A percentile compares a stretch with the other conserved stretches of the same genome.
These are phyloP conservation scores for Cicer pinnatifidum DNA, from an alignment of 306 rosid genomes.

Conservation along the genomic window DNA sequence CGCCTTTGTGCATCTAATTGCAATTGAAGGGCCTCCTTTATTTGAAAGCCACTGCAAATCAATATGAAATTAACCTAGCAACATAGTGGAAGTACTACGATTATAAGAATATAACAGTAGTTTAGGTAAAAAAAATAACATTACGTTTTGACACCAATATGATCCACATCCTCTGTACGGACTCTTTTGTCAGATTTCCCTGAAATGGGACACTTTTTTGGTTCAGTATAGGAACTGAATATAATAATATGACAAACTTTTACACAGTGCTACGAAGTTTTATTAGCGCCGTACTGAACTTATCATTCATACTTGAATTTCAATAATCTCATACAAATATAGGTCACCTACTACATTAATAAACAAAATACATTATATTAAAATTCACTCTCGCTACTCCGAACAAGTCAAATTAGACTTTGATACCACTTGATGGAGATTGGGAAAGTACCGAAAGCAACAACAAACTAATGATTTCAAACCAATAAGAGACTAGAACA, in stretches of 20 bases:
- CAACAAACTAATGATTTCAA: too few relatives aligned
- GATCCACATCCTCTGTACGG: conserved; percentile 49
- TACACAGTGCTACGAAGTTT: rapidly evolving
- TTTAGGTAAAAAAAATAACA: conserved; percentile 8
- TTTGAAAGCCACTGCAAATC: conserved; percentile 71
- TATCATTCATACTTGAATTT: too few relatives aligned
- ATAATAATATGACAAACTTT: background rate
- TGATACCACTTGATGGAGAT: too few relatives aligned
- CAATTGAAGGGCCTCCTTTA: conserved; percentile 81
- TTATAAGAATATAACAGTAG: conserved; percentile 11
- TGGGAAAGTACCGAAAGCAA: too few relatives aligned
- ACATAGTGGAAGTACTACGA: background rate
- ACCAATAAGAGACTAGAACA: too few relatives aligned
- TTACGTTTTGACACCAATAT: conserved; percentile 72
- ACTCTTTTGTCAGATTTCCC: conserved; percentile 70
- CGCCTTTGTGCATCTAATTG: conserved; percentile 87
- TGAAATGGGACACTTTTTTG: conserved; percentile 51
- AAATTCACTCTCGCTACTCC: too few relatives aligned
- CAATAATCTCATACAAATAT: too few relatives aligned
- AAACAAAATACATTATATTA: too few relatives aligned
- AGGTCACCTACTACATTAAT: too few relatives aligned
- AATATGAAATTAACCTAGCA: conserved; percentile 22
- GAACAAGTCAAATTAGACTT: too few relatives aligned
- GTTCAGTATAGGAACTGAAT: conserved; percentile 17
- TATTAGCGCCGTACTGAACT: too few relatives aligned